Conservation (phyloP, 2,329 filamentous ascomycete genomes). For the Ophiostoma angusticollis region DNA sequence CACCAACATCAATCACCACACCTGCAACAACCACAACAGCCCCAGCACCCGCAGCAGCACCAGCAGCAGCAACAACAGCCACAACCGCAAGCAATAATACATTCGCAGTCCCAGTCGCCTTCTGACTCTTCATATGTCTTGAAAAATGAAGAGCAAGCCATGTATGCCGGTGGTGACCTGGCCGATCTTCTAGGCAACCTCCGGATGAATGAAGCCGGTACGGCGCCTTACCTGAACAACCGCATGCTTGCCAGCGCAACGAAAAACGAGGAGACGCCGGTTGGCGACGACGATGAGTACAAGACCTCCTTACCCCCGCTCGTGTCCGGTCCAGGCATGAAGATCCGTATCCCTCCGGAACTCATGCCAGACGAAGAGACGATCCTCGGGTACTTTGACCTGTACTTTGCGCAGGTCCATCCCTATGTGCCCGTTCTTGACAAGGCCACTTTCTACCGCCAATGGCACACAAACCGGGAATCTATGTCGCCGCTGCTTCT, state of each 20-base stretch:
- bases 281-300: conserved; percentile 57
- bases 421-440: conserved; percentile 87
- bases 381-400: conserved; percentile 71
- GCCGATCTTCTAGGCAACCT: conserved; percentile 73
- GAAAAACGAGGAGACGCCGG: conserved; percentile 43
- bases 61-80: no score
- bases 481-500: conserved; percentile 79
- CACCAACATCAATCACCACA: no score
- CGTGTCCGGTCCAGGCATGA: conserved; percentile 55
- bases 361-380: conserved; percentile 85
- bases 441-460: conserved; percentile 68
- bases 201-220: conserved; percentile 75
- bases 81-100: no score
- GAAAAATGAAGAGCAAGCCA: conserved; percentile 30
- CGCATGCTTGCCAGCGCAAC: conserved; percentile 23
- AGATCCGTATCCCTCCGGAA: conserved; percentile 78
- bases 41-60: no score
- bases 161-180: conserved; percentile 58
- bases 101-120: conserved; percentile 27
- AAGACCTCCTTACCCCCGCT: conserved; percentile 58
- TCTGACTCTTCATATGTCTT: conserved; percentile 40
- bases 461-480: conserved; percentile 75
- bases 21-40: no score
- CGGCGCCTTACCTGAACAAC: conserved; percentile 75
- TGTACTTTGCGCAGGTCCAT: conserved; percentile 83